Evolutionary conservation across 208 protist species (phyloP).

Genomic region (Trypanosoma congolense): DNA sequence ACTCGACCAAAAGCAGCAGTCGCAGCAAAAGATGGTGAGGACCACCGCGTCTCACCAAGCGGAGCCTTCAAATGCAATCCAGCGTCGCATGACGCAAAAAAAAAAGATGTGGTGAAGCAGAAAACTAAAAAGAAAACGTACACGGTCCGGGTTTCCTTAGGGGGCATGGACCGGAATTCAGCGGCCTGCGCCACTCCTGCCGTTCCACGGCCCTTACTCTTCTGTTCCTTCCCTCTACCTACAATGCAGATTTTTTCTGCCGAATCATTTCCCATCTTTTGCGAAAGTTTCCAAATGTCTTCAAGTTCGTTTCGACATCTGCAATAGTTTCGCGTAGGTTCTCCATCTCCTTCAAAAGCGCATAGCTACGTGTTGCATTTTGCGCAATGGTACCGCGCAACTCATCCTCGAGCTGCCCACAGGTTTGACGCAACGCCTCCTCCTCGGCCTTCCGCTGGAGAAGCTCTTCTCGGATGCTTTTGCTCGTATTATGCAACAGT

Average conservation of each 20-base stretch:
- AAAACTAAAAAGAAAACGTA: too few species aligned
- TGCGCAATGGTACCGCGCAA: constrained; percentile 29
- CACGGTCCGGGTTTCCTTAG: too few species aligned
- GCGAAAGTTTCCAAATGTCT: constrained; percentile 33
- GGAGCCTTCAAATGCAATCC: too few species aligned
- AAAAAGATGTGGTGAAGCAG: too few species aligned
- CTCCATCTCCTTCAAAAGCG: constrained; percentile 36
- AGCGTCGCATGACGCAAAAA: too few species aligned
- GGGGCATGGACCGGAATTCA: not conserved
- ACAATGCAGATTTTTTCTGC: constrained; percentile 31
- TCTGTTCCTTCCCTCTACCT: constrained; percentile 7
- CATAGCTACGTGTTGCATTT: constrained; percentile 32
- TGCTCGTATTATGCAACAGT: constrained; percentile 16
- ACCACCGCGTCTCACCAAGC: too few species aligned
- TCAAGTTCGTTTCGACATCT: constrained; percentile 57
- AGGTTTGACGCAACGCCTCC: not conserved
- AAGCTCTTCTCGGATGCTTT: constrained; percentile 15
- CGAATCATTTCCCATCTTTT: constrained; percentile 23
- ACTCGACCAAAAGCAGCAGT: too few species aligned
- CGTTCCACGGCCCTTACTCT: not conserved
- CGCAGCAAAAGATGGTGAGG: too few species aligned
- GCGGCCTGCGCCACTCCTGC: not conserved
- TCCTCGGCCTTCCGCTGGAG: constrained; percentile 7
- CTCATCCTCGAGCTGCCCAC: constrained; percentile 9
- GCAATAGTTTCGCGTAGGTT: constrained; percentile 54